Base-by-base conservation (phyloP, 352 stramenopile genomes). In the Globisporangium orthogonon region DNA sequence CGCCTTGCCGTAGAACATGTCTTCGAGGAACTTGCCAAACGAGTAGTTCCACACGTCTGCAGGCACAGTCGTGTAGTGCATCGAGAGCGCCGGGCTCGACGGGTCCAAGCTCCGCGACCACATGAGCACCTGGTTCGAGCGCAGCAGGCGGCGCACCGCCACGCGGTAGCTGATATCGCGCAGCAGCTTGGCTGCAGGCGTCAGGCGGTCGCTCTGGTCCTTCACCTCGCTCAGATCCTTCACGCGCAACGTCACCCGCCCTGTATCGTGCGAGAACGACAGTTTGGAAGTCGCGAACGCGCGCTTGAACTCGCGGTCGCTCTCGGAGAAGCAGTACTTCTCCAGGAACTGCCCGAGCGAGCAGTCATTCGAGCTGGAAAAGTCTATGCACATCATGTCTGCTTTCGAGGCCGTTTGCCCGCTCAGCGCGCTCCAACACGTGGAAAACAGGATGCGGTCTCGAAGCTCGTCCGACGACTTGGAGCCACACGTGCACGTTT, bases 341-440 rank as follows among this genome's bases (percentile, higher is more conserved):
- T 81, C 71, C 33, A 95, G 46, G 50, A 95, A 95, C 58, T 94
- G 79, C 1, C 83, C 83, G 7, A 95, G 66, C 2, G 83, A 92
- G 67, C 82, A 90, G 59, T 95, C 86, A 47, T 89, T 90, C 7
- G 75, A 70, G 57, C 70, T 90, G 66, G 90, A 94, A 35, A 95
- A 95, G 63, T 92, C 80, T 40, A 95, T 92, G 57, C 83, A 92
- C 76, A 92, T 91, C 77, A 93, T 89, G 50, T 95, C 82, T 28
- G 86, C 82, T 60, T 87, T 86, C 10, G 86, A 95, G 31, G 83
- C 78, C 4, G 70, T 87, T 48, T 81, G 87, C 1, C 78, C 82
- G 7, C 91, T 75, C 6, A 95, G 61, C 18, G 81, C 71, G 52
- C 82, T 94, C 86, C 86, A 95, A 54, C 86, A 95, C 17, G 80